These are phyloP conservation scores for Rhytidhysteron rufulum DNA, from an alignment of 2,329 filamentous ascomycete genomes.

Conservation along the genomic window DNA sequence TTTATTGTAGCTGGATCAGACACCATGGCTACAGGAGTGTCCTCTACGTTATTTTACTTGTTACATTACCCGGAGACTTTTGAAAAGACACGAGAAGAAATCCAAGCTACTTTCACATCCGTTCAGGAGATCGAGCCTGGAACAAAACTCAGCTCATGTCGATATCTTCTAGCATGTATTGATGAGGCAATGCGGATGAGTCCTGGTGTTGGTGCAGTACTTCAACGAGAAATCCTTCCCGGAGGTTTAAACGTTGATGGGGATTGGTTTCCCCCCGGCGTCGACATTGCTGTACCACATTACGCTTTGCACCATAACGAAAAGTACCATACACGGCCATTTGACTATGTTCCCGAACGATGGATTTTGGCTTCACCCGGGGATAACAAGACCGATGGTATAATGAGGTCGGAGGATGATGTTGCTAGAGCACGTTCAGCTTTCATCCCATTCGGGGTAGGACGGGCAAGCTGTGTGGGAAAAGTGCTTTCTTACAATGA, in stretches of 20 bases:
- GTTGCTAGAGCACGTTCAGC: constrained; percentile 4
- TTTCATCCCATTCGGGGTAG: constrained; percentile 14
- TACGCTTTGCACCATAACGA: constrained; percentile 2
- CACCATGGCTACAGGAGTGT: constrained; percentile 27
- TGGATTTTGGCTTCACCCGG: constrained; percentile 18
- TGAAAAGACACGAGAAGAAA: constrained; percentile 3
- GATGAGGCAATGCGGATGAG: constrained; percentile 19
- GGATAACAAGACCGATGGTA: constrained; percentile 1
- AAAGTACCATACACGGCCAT: constrained; percentile 6
- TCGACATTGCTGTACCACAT: neutral
- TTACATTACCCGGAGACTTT: constrained; percentile 16
- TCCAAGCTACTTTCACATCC: constrained; percentile 7
- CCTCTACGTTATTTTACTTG: constrained; percentile 33
- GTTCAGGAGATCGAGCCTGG: constrained; percentile 15
- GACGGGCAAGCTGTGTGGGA: constrained; percentile 16
- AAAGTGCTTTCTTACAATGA: constrained; percentile 16
- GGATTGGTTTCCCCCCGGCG: neutral
- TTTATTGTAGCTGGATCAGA: constrained; percentile 41
- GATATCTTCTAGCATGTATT: constrained; percentile 16
- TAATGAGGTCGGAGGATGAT: neutral
- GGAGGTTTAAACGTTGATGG: constrained; percentile 1
- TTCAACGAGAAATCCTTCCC: constrained; percentile 8
- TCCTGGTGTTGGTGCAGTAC: constrained; percentile 8
- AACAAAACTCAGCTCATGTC: constrained; percentile 9
- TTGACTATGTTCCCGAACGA: constrained; percentile 8